Base-by-base conservation (phyloP, 495 filamentous ascomycete species). In the Aspergillus saccharolyticus region DNA sequence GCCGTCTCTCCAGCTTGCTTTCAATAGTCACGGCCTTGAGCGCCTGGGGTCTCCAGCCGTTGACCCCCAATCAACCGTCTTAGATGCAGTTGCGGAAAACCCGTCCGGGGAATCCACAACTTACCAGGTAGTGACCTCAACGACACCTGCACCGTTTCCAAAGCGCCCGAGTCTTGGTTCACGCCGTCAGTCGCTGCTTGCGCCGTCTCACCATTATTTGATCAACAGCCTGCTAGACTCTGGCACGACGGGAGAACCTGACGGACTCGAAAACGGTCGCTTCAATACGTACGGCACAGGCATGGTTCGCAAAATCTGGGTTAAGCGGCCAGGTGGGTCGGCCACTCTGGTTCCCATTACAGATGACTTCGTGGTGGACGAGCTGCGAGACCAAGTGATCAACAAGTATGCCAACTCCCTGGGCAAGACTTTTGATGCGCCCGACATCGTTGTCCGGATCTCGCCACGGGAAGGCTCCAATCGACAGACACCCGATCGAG, bases 371-470 rank as follows among this genome's bases (percentile, higher is more conserved):
- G 70, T 98, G 71, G 94, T 97, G 18, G 94, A 98, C 66, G 95
- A 97, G 74, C 86, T 96, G 52, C 85, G 92, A 55, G 95, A 97
- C 62, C 83, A 91, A 80, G 91, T 97, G 22, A 75, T 98, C 61
- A 83, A 82, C 61, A 97, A 96, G 74, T 98, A 97, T 69, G 84
- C 83, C 51, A 98, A 98, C 71, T 93, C 91, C 9, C 75, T 98
- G 25, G 95, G 93, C 8, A 85, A 83, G 63, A 87, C 78, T 21
- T 97, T 90, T 63, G 94, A 98, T 74, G 78, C 94, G 16, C 95
- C 94, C 19, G 94, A 98, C 70, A 79, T 93, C 42, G 80, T 78
- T 22, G 76, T 97, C 53, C 81, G 83, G 15, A 83, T 97, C 55
- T 18, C 70, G 1, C 70, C 80, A 6, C 71, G 84, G 21, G 76